Base-by-base conservation (phyloP, 306 rosid genomes). In the Benincasa hispida region DNA sequence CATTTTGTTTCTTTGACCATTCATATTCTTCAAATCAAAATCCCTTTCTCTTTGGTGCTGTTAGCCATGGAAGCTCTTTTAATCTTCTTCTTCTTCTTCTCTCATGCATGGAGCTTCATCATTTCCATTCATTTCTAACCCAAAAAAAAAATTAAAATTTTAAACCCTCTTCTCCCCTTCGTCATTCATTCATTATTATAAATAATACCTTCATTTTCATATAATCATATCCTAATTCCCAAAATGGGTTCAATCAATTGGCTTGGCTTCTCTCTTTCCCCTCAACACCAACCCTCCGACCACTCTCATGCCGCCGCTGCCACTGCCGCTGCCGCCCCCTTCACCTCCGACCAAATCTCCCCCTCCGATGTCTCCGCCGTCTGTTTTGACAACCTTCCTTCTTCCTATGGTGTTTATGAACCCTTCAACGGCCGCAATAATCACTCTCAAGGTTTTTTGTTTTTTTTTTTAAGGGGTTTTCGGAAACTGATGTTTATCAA, bases 241-340 rank as follows among this genome's bases (percentile, higher is more conserved):
- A n/a, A 1, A 50, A 89, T 90, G 96, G 92, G 79, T 58, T 88
- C 96, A 15, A 90, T 92, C 91, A 92, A 90, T 83, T 92, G 94
- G 96, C 56, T 92, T 78, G 96, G 98, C 41, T 92, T 92, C 77
- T 92, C 98, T 84, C 92, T 92, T 28, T 92, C 98, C 4, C 82
- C 96, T 58, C 98, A 86, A 84, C 78, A 81, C 45, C 83, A 89
- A 27, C 39, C 79, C 34, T 34, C 84, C 27, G 75, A 69, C 55
- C 86, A 73, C 5, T 22, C 72, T 19, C 77, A 77, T 30, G 77
- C 76, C 50, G 79, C 78, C 27, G 32, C 80, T 30, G 77, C 76
- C 50, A 77, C 78, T 22, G 32, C 80, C 3, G 80, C 83, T 10
- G 84, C 79, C 68, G 21, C 55, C n/a, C 24, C 68, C 24, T 89